Conservation (phyloP, 768 basidiomycete genomes). For the Leccinum incarnatum region DNA sequence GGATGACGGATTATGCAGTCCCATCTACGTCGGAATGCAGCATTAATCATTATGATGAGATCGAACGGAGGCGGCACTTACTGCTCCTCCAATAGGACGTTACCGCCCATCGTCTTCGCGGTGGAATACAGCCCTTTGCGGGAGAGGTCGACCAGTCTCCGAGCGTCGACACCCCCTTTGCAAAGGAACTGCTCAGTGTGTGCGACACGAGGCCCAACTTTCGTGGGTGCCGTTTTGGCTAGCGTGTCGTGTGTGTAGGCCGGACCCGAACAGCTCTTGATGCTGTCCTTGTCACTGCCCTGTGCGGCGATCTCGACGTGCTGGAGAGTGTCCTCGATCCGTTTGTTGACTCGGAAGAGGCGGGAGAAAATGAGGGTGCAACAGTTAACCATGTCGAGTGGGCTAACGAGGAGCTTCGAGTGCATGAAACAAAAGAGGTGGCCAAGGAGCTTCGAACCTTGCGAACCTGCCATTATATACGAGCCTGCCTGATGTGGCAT, state of each 20-base stretch:
- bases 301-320: constrained; percentile 22
- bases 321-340: constrained; percentile 17
- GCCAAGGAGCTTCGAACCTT: constrained; percentile 10
- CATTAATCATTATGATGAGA: constrained; percentile 16
- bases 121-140: constrained; percentile 32
- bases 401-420: constrained; percentile 19
- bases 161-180: constrained; percentile 36
- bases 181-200: constrained; percentile 36
- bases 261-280: constrained; percentile 36
- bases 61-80: constrained; percentile 22
- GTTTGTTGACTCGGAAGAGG: constrained; percentile 18
- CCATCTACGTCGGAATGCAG: constrained; percentile 29
- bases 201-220: constrained; percentile 33
- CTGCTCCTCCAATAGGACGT: constrained; percentile 37
- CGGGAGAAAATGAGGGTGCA: constrained; percentile 22
- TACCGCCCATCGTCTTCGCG: constrained; percentile 36
- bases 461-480: constrained; percentile 23
- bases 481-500: constrained; percentile 15
- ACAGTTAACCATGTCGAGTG: constrained; percentile 28
- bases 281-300: constrained; percentile 21
- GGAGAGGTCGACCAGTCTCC: constrained; percentile 33
- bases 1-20: constrained; percentile 35
- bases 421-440: constrained; percentile 20
- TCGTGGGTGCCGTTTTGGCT: constrained; percentile 22
- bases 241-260: constrained; percentile 29